Evolutionary conservation across 192 early-diverging fungal species (phyloP).

Genomic region (Rhizophagus sp.): DNA sequence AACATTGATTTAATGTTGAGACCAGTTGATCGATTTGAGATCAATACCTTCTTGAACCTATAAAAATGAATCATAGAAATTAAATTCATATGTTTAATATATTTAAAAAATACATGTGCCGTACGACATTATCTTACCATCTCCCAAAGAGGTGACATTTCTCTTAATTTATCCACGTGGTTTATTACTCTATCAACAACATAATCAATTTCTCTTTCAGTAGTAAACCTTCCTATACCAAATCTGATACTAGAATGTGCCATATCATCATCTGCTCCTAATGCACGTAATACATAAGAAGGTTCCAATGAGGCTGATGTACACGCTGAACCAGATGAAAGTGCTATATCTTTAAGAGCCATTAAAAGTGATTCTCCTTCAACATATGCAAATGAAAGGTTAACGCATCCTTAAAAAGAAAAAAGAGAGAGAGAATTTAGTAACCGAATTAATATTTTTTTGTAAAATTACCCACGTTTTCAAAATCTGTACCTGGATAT

Average conservation of each 20-base stretch:
- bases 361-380: slow-evolving; percentile 97
- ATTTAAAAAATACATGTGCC: neutral
- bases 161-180: slow-evolving; percentile 84
- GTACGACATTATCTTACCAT: slow-evolving; percentile 58
- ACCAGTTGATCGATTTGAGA: slow-evolving; percentile 89
- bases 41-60: slow-evolving; percentile 88
- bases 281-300: slow-evolving; percentile 91
- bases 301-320: slow-evolving; percentile 96
- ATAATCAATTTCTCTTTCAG: slow-evolving; percentile 92
- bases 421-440: neutral
- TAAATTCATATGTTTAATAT: neutral
- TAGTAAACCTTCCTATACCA: slow-evolving; percentile 96
- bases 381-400: slow-evolving; percentile 94
- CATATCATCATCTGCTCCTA: slow-evolving; percentile 97
- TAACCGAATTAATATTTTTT: neutral
- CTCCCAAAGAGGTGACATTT: slow-evolving; percentile 98
- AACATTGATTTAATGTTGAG: slow-evolving; percentile 65
- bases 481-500: slow-evolving; percentile 60
- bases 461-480: too few species aligned
- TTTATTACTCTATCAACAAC: slow-evolving; percentile 76
- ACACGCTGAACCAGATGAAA: slow-evolving; percentile 94
- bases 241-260: slow-evolving; percentile 95
- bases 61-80: neutral
- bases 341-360: slow-evolving; percentile 96
- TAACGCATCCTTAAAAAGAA: slow-evolving; percentile 74